phyloP scores from a whole-genome alignment of 2,329 filamentous ascomycete species.

The Aspergillus carbonarius region DNA sequence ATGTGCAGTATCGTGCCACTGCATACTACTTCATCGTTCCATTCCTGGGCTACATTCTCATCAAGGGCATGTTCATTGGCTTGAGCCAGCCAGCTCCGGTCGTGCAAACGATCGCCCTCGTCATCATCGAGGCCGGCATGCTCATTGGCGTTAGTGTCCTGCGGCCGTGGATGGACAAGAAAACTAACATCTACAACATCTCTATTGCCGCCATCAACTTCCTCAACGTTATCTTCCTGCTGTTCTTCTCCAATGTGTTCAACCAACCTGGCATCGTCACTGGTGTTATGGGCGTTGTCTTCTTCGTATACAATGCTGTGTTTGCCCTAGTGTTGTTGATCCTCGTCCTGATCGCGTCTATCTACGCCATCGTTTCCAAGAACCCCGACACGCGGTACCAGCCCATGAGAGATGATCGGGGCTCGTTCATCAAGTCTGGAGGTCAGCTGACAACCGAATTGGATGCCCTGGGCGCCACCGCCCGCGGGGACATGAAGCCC shows the following conservation, averaged over 20 bases:
- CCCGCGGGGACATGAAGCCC: conserved; percentile 72
- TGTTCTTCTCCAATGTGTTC: conserved; percentile 87
- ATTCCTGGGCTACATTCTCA: conserved; percentile 70
- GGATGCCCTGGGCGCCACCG: conserved; percentile 84
- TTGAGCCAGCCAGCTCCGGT: conserved; percentile 70
- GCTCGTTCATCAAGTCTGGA: conserved; percentile 96
- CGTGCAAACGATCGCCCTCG: conserved; percentile 76
- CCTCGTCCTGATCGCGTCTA: conserved; percentile 74
- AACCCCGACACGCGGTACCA: conserved; percentile 95
- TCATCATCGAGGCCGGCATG: conserved; percentile 77
- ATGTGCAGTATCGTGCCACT: conserved; percentile 93
- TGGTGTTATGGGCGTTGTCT: conserved; percentile 82
- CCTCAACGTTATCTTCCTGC: conserved; percentile 81
- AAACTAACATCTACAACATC: conserved; percentile 95
- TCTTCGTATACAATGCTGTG: conserved; percentile 83
- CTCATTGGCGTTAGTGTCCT: conserved; percentile 77
- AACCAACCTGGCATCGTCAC: conserved; percentile 78
- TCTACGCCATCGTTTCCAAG: conserved; percentile 81
- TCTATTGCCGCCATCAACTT: conserved; percentile 88
- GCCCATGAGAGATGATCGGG: conserved; percentile 93
- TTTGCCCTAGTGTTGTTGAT: conserved; percentile 80
- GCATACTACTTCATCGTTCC: conserved; percentile 95
- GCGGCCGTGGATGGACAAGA: conserved; percentile 98
- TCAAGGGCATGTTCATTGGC: conserved; percentile 87
- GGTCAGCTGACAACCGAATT: conserved; percentile 83